Base-by-base conservation (phyloP, 441 rosid genomes). In the Francoa sonchifolia region DNA sequence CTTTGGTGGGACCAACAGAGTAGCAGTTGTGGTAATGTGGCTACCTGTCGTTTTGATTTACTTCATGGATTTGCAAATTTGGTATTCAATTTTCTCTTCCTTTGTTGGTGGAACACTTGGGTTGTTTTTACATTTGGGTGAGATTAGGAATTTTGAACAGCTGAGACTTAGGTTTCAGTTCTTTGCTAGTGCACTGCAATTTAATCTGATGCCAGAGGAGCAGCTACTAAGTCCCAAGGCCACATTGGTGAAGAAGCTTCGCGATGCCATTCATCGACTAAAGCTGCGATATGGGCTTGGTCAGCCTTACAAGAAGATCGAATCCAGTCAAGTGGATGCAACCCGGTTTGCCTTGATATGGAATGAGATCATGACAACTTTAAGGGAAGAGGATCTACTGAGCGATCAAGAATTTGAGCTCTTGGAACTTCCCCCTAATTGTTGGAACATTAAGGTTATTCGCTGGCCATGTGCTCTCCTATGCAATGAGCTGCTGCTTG, bases 391-490 rank as follows among this genome's bases (percentile, higher is more conserved):
- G 39, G 57, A 42, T 52, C 48, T 52, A 5, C 22, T 42, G 8
- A 42, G 49, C 15, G 57, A 52, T 40, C 25, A 7, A 26, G 57
- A 52, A 25, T 35, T 43, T 32, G 57, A 52, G 36, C 57, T 52
- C 6, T 9, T 52, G 57, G 37, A 42, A 19, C 42, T 52, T 15
- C 48, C 43, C 0, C 41, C 42, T 9, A 52, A 44, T 35, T 43
- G 20, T 26, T 51, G 57, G 57, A 33, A 43, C 28, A 27, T 33
- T 20, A 18, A 42, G 8, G 57, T 52, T 11, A 52, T 52, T 19
- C 19, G 49, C 23, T 42, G 57, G 57, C 57, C 57, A 0, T 52
- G 57, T 43, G 25, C 23, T 13, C 57, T 52, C 25, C 57, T 52
- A 11, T 42, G 48, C 33, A 52, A 52, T 8, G 57, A 52, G 43